Percentiles rank a stretch among this genome's conserved stretches.
phyloP scores from a whole-genome alignment of 192 early-diverging fungal species.

The Rhizophagus prolifer region DNA sequence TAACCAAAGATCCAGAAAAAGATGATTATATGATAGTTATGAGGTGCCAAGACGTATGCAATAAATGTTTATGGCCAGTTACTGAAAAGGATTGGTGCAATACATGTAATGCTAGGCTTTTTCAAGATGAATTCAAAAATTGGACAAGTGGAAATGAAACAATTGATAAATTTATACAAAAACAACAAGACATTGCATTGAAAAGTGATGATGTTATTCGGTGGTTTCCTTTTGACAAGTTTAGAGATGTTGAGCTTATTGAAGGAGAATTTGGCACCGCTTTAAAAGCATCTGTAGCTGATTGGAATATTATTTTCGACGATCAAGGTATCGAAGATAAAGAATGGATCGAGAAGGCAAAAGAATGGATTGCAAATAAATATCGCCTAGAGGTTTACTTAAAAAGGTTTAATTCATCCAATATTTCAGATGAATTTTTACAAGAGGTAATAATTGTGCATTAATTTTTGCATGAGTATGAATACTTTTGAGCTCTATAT shows the following conservation, averaged over 20 bases:
- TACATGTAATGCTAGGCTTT: too few species aligned
- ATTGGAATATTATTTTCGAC: background rate
- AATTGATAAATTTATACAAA: conserved; percentile 3
- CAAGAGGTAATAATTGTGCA: background rate
- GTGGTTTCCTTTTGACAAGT: background rate
- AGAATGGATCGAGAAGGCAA: background rate
- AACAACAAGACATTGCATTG: background rate
- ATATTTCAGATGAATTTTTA: background rate
- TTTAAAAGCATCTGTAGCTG: background rate
- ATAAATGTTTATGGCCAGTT: too few species aligned
- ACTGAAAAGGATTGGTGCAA: too few species aligned
- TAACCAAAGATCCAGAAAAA: conserved; percentile 37
- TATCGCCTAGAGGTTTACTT: background rate
- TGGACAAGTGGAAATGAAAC: background rate
- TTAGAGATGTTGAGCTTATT: background rate
- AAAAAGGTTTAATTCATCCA: background rate
- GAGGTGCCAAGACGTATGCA: conserved; percentile 14
- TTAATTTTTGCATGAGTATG: too few species aligned
- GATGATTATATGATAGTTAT: conserved; percentile 42
- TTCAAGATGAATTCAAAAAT: background rate
- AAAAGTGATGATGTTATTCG: background rate
- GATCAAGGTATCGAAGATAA: too few species aligned
- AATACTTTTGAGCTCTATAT: too few species aligned
- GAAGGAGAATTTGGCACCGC: conserved; percentile 11
- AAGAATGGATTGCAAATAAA: background rate